These are phyloP conservation scores for Cercospora sojina DNA, from an alignment of 2,329 filamentous ascomycete genomes.

Conservation along the genomic window DNA sequence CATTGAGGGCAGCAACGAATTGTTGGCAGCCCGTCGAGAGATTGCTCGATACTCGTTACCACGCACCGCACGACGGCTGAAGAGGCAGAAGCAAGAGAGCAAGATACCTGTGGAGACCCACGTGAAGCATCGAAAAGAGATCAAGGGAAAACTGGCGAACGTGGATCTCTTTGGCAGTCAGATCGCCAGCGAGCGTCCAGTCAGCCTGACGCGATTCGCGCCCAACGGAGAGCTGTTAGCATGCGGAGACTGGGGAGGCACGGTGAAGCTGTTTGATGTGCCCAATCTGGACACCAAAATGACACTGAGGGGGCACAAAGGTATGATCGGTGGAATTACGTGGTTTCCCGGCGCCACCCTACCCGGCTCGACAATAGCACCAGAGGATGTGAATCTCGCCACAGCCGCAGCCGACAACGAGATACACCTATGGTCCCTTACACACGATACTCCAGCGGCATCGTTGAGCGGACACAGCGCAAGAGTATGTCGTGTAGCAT, in stretches of 20 bases:
- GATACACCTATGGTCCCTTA: slow-evolving; percentile 86
- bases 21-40: slow-evolving; percentile 72
- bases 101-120: slow-evolving; percentile 84
- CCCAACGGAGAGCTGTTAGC: slow-evolving; percentile 81
- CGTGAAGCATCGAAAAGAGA: slow-evolving; percentile 83
- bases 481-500: slow-evolving; percentile 87
- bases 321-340: slow-evolving; percentile 83
- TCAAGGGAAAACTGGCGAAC: slow-evolving; percentile 77
- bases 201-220: slow-evolving; percentile 88
- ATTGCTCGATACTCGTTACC: slow-evolving; percentile 84
- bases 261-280: slow-evolving; percentile 80
- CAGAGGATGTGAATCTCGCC: slow-evolving; percentile 73
- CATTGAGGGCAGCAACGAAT: slow-evolving; percentile 71
- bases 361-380: slow-evolving; percentile 66
- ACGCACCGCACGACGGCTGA: slow-evolving; percentile 72
- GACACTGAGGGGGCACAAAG: slow-evolving; percentile 78
- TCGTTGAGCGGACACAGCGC: slow-evolving; percentile 81
- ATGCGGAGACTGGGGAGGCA: slow-evolving; percentile 89
- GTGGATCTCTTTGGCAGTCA: slow-evolving; percentile 95
- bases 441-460: slow-evolving; percentile 78
- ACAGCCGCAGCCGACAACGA: slow-evolving; percentile 87
- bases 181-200: slow-evolving; percentile 82
- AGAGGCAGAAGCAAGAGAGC: slow-evolving; percentile 75
- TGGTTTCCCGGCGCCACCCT: slow-evolving; percentile 86
- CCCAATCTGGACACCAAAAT: slow-evolving; percentile 76